phyloP scores from a whole-genome alignment of 2,329 filamentous ascomycete genomes.

The Fusarium napiforme region DNA sequence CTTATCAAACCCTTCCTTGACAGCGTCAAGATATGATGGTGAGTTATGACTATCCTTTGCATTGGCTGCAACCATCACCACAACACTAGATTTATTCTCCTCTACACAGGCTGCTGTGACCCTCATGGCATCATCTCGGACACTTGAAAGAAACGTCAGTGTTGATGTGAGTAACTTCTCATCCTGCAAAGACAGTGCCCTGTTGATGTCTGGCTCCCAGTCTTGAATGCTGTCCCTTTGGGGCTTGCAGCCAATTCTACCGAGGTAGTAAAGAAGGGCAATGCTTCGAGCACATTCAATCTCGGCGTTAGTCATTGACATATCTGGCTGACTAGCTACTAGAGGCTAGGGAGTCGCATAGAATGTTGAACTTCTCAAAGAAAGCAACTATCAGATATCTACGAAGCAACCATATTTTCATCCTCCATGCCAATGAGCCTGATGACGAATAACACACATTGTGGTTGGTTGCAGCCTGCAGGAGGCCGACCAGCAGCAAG shows the following conservation, averaged over 20 bases:
- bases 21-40: conserved; percentile 20
- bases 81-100: conserved; percentile 7
- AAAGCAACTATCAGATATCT: neutral
- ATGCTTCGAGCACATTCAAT: conserved; percentile 19
- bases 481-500: no score
- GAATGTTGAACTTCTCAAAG: neutral
- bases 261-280: conserved; percentile 30
- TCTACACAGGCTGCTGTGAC: conserved; percentile 37
- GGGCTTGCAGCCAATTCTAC: neutral
- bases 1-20: conserved; percentile 28
- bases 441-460: neutral
- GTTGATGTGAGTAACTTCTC: conserved; percentile 28
- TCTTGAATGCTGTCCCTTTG: neutral
- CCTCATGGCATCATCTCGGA: conserved; percentile 7
- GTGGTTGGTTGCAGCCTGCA: neutral
- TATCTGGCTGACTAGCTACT: neutral
- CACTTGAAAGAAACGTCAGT: conserved; percentile 36
- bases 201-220: neutral
- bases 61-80: conserved; percentile 38
- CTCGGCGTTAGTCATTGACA: neutral
- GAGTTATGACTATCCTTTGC: neutral
- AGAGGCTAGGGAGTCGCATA: neutral
- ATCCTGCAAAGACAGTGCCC: conserved; percentile 15
- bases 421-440: neutral
- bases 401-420: neutral